These are phyloP conservation scores for Cladochytrium replicatum DNA, from an alignment of 192 early-diverging fungal genomes.

Conservation along the genomic window DNA sequence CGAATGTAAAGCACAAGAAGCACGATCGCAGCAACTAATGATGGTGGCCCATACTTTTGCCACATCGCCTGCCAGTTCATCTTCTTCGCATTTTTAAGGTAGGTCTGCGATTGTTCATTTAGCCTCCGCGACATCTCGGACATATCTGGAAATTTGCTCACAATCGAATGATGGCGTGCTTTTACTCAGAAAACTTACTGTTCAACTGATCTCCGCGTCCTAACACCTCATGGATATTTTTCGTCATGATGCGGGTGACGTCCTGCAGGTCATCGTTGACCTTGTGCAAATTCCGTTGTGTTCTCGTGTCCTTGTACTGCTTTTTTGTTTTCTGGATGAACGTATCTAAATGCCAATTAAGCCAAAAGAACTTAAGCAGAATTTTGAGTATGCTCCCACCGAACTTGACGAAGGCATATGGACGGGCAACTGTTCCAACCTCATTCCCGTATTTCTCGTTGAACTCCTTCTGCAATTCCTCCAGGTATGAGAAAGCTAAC, in stretches of 20 bases:
- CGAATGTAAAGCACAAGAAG: conserved; percentile 69
- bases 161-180: too few species aligned
- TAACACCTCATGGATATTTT: conserved; percentile 92
- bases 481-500: conserved; percentile 89
- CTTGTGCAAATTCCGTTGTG: conserved; percentile 83
- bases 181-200: conserved; percentile 47
- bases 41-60: conserved; percentile 90
- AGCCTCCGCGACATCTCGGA: conserved; percentile 53
- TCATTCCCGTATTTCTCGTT: conserved; percentile 85
- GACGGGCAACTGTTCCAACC: conserved; percentile 73
- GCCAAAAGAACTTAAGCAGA: conserved; percentile 2
- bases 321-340: conserved; percentile 98
- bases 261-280: conserved; percentile 93
- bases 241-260: conserved; percentile 96
- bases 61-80: conserved; percentile 83
- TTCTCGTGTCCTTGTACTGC: conserved; percentile 89
- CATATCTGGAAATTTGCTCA: too few species aligned
- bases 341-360: conserved; percentile 58
- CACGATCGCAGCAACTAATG: conserved; percentile 65
- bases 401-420: conserved; percentile 97
- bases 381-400: too few species aligned
- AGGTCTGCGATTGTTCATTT: conserved; percentile 66
- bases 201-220: conserved; percentile 80
- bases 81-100: conserved; percentile 74
- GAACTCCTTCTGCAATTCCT: conserved; percentile 93